Base-by-base conservation (phyloP, 768 basidiomycete genomes). In the Boletus eberwhitei region DNA sequence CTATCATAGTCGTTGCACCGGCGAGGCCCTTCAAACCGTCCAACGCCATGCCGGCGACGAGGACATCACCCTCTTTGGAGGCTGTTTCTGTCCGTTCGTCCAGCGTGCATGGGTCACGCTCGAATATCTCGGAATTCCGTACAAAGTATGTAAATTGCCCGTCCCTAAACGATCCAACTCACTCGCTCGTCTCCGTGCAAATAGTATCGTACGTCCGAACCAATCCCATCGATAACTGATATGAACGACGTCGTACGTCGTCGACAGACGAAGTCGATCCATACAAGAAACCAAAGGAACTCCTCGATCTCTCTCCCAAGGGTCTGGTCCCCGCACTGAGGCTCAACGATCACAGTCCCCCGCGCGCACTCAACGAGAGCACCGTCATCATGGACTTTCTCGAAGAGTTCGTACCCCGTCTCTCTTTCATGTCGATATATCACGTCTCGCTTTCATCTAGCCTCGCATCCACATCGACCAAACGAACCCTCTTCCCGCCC, bases 41-140 rank as follows among this genome's bases (percentile, higher is more conserved):
- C 68, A 80, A 22, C 70, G 65, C 0, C 88, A 87, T 37, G 53
- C 66, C 21, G 62, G 58, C 14, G 72, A 77, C 3, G 68, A 77
- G 61, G 78, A 83, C 49, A 82, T 88, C 57, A 85, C 81, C 1
- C 75, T 93, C 22, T 91, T 89, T 59, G 84, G 76, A 9, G 78
- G 81, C 49, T 89, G 86, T 64, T 89, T 89, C 64, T 90, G 88
- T 65, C 88, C 88, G 0, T 92, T 91, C 64, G 89, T 91, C 2
- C 89, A 92, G 68, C 77, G 90, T 16, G 87, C 82, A 2, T 93
- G 91, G 90, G 77, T 84, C 19, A 79, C 83, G 0, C 74, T 92
- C 31, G 89, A 93, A 67, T 78, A 80, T 57, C 79, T 90, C 21
- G 78, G 75, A 2, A 80, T 91, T 42, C 80, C 83, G 3, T 92